Conservation (phyloP, 805 yeast species). For the Metschnikowia kofuensis region DNA sequence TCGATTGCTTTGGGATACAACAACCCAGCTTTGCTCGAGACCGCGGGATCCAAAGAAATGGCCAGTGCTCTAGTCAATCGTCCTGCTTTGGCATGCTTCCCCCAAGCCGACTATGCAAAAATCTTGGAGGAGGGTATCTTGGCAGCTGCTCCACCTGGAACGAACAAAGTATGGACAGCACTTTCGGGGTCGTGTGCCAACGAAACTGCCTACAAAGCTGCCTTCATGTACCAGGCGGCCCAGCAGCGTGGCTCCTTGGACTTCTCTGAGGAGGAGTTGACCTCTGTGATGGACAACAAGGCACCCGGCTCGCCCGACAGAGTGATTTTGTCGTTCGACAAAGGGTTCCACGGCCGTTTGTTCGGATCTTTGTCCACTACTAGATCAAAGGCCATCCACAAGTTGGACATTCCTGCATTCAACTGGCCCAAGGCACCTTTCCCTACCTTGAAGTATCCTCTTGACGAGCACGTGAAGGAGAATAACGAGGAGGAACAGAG, state of each 20-base stretch:
- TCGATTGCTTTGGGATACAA: constrained; percentile 85
- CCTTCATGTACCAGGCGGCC: constrained; percentile 74
- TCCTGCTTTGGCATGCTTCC: constrained; percentile 67
- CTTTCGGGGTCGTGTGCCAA: constrained; percentile 86
- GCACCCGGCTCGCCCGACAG: constrained; percentile 88
- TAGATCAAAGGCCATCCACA: constrained; percentile 92
- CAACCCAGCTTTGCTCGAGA: constrained; percentile 69
- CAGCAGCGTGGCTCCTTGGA: constrained; percentile 61
- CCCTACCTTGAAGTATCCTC: constrained; percentile 82
- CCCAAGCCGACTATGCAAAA: constrained; percentile 59
- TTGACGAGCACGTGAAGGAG: constrained; percentile 58
- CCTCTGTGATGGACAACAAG: constrained; percentile 71
- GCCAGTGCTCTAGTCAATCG: constrained; percentile 72
- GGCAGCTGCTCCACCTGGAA: constrained; percentile 76
- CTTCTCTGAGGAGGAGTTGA: constrained; percentile 67
- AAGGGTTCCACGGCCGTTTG: constrained; percentile 92
- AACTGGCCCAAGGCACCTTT: constrained; percentile 96
- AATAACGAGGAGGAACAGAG: constrained; percentile 79
- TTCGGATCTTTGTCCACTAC: constrained; percentile 91
- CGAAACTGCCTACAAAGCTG: constrained; percentile 86
- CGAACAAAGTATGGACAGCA: constrained; percentile 72
- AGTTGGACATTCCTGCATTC: constrained; percentile 88
- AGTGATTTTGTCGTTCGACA: constrained; percentile 81
- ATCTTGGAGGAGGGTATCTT: constrained; percentile 43
- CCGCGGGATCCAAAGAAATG: constrained; percentile 69